Evolutionary conservation across 2,329 filamentous ascomycete genomes (phyloP).

Genomic region (Nakataea oryzae): DNA sequence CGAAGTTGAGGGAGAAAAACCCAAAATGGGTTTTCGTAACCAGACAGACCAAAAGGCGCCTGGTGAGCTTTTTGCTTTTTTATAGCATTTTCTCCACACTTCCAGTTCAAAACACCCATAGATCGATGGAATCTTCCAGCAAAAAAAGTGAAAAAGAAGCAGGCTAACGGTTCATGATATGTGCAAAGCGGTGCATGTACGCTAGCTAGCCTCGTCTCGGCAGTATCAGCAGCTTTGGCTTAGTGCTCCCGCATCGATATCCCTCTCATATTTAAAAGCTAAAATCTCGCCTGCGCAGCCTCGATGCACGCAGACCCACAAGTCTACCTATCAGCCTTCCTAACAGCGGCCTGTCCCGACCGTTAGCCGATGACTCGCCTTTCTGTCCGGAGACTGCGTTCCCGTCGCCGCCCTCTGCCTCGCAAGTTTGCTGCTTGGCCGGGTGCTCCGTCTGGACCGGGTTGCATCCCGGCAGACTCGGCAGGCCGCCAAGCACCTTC

Average conservation of each 20-base stretch:
- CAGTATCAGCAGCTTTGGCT: background rate
- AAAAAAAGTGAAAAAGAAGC: no score
- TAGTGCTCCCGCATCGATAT: no score
- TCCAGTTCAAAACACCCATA: no score
- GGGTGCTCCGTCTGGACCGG: constrained; percentile 10
- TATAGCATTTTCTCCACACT: no score
- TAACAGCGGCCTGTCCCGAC: background rate
- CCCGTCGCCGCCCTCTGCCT: background rate
- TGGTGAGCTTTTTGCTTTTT: no score
- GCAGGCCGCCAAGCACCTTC: background rate
- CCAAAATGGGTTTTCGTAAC: no score
- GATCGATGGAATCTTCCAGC: no score
- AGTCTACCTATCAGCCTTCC: background rate
- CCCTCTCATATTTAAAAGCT: background rate
- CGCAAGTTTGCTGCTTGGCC: background rate
- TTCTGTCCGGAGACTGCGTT: background rate
- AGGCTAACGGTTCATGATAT: no score
- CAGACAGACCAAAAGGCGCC: no score
- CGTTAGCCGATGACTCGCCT: background rate
- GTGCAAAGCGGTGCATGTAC: no score
- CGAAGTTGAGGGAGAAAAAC: no score
- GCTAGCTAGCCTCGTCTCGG: no score
- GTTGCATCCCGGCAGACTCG: constrained; percentile 11
- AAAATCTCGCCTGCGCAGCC: background rate
- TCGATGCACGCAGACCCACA: background rate